Conservation (phyloP, 2,329 filamentous ascomycete genomes). For the Fusarium brachygibbosum region DNA sequence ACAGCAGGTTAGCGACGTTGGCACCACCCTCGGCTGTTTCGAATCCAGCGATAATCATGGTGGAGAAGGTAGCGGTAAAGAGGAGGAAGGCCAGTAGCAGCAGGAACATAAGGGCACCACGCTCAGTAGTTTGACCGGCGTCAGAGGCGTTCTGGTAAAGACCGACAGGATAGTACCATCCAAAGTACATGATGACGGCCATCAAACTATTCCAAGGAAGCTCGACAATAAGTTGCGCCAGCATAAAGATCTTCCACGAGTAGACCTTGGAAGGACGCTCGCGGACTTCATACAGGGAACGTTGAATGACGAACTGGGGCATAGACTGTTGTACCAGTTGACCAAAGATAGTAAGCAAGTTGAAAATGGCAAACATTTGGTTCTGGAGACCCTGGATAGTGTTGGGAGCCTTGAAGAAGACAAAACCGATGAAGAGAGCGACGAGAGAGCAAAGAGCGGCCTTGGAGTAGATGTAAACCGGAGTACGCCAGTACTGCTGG, state of each 20-base stretch:
- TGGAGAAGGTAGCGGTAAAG: constrained; percentile 85
- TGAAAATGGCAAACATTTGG: constrained; percentile 89
- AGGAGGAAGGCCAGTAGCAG: constrained; percentile 81
- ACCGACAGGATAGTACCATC: constrained; percentile 89
- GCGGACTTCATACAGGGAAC: constrained; percentile 85
- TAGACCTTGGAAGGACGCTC: constrained; percentile 89
- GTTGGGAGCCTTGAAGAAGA: constrained; percentile 79
- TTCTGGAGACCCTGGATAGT: constrained; percentile 85
- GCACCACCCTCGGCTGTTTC: constrained; percentile 75
- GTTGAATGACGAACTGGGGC: constrained; percentile 87
- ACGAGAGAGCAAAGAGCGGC: constrained; percentile 72
- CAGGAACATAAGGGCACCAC: constrained; percentile 84
- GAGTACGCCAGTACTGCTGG: constrained; percentile 92
- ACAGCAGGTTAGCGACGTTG: constrained; percentile 75
- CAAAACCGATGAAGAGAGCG: constrained; percentile 84
- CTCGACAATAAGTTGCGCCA: constrained; percentile 86
- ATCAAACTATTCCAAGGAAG: constrained; percentile 86
- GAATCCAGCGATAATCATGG: constrained; percentile 78
- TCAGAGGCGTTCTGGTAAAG: constrained; percentile 77
- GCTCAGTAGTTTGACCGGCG: constrained; percentile 72
- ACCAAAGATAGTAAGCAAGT: constrained; percentile 85
- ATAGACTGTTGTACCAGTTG: constrained; percentile 84
- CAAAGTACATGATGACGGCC: constrained; percentile 81
- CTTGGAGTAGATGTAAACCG: constrained; percentile 91
- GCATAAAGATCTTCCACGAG: constrained; percentile 87